These are phyloP conservation scores for Metschnikowia continentalis DNA, from an alignment of 805 yeast species.

Conservation along the genomic window DNA sequence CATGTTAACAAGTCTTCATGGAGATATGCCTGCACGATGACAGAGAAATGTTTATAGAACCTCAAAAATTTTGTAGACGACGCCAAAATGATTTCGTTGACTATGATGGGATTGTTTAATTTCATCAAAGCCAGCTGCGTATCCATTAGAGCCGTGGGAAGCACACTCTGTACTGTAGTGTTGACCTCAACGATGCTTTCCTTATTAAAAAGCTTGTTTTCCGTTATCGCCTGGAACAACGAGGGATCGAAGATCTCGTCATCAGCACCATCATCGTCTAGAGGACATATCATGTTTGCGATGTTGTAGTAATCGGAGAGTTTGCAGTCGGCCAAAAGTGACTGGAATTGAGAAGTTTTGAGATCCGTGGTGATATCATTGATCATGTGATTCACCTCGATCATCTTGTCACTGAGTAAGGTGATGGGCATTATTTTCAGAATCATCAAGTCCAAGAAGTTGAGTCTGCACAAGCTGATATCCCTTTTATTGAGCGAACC, in stretches of 20 bases:
- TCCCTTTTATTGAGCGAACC: constrained; percentile 29
- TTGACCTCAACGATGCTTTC: constrained; percentile 44
- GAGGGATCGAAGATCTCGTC: constrained; percentile 57
- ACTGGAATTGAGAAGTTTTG: constrained; percentile 42
- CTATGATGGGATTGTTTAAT: constrained; percentile 59
- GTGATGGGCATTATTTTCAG: constrained; percentile 49
- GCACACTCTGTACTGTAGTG: constrained; percentile 42
- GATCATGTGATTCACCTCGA: constrained; percentile 33
- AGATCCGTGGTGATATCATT: constrained; percentile 35
- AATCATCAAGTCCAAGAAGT: constrained; percentile 56
- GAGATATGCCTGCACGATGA: constrained; percentile 36
- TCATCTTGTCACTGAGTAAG: constrained; percentile 35
- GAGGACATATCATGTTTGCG: constrained; percentile 67
- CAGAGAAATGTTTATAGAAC: constrained; percentile 40
- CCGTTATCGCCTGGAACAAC: constrained; percentile 60
- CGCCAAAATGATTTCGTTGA: constrained; percentile 48
- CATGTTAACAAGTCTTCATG: constrained; percentile 40
- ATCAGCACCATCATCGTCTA: constrained; percentile 55
- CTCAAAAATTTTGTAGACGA: constrained; percentile 49
- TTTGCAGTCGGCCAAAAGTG: constrained; percentile 49
- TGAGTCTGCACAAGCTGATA: constrained; percentile 46
- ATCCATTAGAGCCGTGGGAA: constrained; percentile 61
- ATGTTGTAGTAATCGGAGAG: constrained; percentile 58
- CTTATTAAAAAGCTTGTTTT: constrained; percentile 52
- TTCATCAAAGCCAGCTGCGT: constrained; percentile 54